A percentile compares a stretch with the other conserved stretches of the same genome.
phyloP scores from a whole-genome alignment of 768 basidiomycete genomes.

The Suillus variegatus region DNA sequence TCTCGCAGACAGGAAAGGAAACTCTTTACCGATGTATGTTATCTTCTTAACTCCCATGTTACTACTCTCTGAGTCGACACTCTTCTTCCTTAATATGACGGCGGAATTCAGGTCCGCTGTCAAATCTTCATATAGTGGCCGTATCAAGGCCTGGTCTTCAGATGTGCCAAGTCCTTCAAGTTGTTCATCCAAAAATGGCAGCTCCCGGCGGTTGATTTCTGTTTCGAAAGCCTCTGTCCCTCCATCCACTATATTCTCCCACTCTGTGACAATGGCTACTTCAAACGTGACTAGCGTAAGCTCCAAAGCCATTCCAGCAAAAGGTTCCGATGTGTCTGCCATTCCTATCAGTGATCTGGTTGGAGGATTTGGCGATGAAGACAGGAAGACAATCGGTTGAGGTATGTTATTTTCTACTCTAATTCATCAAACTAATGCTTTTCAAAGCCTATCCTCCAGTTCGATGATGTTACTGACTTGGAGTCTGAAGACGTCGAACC shows the following conservation, averaged over 20 bases:
- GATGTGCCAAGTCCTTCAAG: not conserved
- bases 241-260: not conserved
- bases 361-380: not conserved
- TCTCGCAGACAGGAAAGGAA: not conserved
- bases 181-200: not conserved
- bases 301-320: not conserved
- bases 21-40: not conserved
- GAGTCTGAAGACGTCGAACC: too few relatives aligned
- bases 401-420: too few relatives aligned
- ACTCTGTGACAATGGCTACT: not conserved
- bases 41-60: slow-evolving; percentile 1
- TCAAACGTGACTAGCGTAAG: not conserved
- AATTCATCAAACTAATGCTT: too few relatives aligned
- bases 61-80: slow-evolving; percentile 6
- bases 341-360: not conserved
- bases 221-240: not conserved
- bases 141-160: not conserved
- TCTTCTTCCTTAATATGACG: slow-evolving; percentile 8
- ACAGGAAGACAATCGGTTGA: not conserved
- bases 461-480: too few relatives aligned
- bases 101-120: not conserved
- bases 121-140: not conserved
- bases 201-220: not conserved
- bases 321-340: not conserved
- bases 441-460: too few relatives aligned